Evolutionary conservation across 1,139 yeast genomes (phyloP).

Genomic region (Dujonia santamariae): DNA sequence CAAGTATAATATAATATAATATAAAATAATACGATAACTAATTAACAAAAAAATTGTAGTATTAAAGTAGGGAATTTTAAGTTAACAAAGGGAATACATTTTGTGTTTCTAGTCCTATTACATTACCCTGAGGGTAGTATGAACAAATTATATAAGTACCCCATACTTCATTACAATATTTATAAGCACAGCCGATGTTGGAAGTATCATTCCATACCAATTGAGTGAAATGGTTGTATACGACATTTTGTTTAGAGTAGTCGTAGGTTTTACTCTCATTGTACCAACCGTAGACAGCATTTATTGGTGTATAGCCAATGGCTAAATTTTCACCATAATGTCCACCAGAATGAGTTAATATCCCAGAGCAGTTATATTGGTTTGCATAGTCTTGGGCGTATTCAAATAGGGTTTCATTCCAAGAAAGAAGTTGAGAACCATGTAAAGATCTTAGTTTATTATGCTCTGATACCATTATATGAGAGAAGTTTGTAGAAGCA

Average conservation of each 20-base stretch:
- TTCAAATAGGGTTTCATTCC: slow-evolving; percentile 29
- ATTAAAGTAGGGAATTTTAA: not conserved
- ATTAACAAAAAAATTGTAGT: not conserved
- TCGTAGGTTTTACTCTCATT: slow-evolving; percentile 27
- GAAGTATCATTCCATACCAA: slow-evolving; percentile 37
- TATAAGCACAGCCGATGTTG: slow-evolving; percentile 37
- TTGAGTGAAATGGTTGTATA: slow-evolving; percentile 43
- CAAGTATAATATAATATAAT: slow-evolving; percentile 10
- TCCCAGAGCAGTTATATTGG: slow-evolving; percentile 32
- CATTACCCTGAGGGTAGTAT: slow-evolving; percentile 62
- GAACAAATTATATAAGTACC: slow-evolving; percentile 59
- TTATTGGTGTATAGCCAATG: slow-evolving; percentile 29
- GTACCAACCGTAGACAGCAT: slow-evolving; percentile 37
- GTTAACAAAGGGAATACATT: slow-evolving; percentile 27
- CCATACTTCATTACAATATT: slow-evolving; percentile 42
- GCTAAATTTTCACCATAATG: slow-evolving; percentile 39
- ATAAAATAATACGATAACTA: not conserved
- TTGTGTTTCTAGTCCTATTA: slow-evolving; percentile 29
- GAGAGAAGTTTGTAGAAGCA: too few relatives aligned
- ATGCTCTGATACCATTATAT: slow-evolving; percentile 24
- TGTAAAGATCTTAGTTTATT: slow-evolving; percentile 29
- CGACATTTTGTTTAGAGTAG: slow-evolving; percentile 22
- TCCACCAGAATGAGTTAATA: slow-evolving; percentile 33
- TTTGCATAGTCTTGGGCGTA: slow-evolving; percentile 30
- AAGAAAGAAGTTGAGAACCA: slow-evolving; percentile 23